These are phyloP conservation scores for Dichomitus squalens DNA, from an alignment of 1,284 basidiomycete genomes.

Conservation along the genomic window DNA sequence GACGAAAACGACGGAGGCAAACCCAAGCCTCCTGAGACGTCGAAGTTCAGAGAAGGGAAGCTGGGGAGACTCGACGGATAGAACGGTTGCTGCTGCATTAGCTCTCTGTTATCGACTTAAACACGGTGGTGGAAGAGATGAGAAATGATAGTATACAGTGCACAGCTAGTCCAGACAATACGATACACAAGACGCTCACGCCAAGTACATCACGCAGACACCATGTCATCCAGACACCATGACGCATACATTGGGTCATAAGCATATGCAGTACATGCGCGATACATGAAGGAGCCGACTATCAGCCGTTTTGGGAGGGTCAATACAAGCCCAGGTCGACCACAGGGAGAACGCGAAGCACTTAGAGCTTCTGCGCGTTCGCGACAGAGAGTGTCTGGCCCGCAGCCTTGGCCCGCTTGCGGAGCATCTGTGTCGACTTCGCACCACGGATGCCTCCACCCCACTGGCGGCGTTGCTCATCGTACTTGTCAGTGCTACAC, in stretches of 20 bases:
- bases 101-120: no score
- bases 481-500: constrained; percentile 90
- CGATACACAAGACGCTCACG: no score
- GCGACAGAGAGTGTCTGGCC: constrained; percentile 65
- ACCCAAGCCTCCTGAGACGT: constrained; percentile 7
- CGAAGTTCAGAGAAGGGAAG: constrained; percentile 5
- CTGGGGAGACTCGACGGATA: constrained; percentile 1
- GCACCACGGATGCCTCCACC: constrained; percentile 94
- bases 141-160: no score
- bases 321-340: constrained; percentile 15
- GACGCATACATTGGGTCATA: no score
- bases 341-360: not conserved
- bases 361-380: constrained; percentile 63
- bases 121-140: no score
- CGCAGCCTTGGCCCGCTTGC: constrained; percentile 92
- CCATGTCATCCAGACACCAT: no score
- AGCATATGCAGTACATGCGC: no score
- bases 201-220: no score
- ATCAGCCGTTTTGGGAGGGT: no score
- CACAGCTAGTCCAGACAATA: no score
- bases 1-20: constrained; percentile 1
- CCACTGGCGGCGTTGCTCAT: constrained; percentile 91
- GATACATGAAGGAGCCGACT: no score
- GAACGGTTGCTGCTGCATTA: constrained; percentile 4
- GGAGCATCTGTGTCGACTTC: constrained; percentile 92